These are phyloP conservation scores for Hypoxylon sp. DNA, from an alignment of 2,329 filamentous ascomycete genomes.

Conservation along the genomic window DNA sequence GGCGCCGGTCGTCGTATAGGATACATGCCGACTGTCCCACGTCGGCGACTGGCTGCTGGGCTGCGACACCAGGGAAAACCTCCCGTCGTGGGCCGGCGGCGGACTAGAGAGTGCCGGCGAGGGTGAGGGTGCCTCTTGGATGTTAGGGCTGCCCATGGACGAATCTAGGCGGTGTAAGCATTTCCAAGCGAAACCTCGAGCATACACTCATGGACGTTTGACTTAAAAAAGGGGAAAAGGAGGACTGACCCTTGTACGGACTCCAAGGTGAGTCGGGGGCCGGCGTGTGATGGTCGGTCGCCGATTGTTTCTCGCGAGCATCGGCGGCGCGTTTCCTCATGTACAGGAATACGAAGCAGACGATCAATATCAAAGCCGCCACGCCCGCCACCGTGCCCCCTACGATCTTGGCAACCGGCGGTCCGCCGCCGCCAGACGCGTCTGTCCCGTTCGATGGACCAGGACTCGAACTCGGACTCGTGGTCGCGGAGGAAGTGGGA, in stretches of 20 bases:
- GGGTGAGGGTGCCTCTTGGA: background rate
- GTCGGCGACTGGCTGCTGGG: background rate
- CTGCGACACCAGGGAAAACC: background rate
- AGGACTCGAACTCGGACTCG: background rate
- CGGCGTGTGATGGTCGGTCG: background rate
- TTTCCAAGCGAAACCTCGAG: too few species aligned
- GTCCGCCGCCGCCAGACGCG: background rate
- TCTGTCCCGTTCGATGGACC: background rate
- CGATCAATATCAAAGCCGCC: slow-evolving; percentile 11
- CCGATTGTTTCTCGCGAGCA: background rate
- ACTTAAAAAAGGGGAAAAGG: background rate
- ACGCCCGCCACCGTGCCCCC: slow-evolving; percentile 26
- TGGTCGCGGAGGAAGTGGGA: background rate
- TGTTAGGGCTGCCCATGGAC: background rate
- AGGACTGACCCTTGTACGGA: slow-evolving; percentile 28
- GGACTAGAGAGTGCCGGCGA: slow-evolving; percentile 1
- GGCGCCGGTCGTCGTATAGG: background rate
- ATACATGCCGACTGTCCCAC: slow-evolving; percentile 2
- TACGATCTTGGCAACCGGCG: slow-evolving; percentile 18
- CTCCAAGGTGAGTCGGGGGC: slow-evolving; percentile 22
- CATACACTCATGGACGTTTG: too few species aligned
- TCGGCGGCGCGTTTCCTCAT: slow-evolving; percentile 9
- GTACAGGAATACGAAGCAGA: slow-evolving; percentile 18
- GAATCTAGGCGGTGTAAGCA: slow-evolving; percentile 15
- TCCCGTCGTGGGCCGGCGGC: background rate